phyloP scores from a whole-genome alignment of 179 eudicot genomes.

The Beta corolliflora region DNA sequence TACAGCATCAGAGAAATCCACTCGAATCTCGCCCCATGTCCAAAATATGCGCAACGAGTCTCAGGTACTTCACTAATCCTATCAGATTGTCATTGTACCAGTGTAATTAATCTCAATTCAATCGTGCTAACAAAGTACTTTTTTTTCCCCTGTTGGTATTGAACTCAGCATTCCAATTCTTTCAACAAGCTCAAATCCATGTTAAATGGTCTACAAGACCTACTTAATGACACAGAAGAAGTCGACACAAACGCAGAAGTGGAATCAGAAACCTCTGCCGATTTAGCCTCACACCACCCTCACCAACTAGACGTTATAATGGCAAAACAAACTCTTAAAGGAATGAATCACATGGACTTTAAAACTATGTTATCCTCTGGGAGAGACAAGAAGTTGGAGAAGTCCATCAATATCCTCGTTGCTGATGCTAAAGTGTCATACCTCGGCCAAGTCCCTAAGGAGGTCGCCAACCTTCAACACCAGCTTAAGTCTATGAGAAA shows the following conservation, averaged over 20 bases:
- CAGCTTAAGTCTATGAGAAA: constrained; percentile 28
- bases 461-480: constrained; percentile 20
- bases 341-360: constrained; percentile 26
- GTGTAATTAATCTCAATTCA: not conserved
- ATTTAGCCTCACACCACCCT: constrained; percentile 22
- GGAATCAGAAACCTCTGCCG: constrained; percentile 9
- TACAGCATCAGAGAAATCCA: not conserved
- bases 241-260: constrained; percentile 5
- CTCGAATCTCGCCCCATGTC: not conserved
- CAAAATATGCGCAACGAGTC: constrained; percentile 3
- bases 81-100: not conserved
- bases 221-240: constrained; percentile 27
- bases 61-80: not conserved
- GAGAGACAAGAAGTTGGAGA: constrained; percentile 33
- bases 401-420: constrained; percentile 34
- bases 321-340: constrained; percentile 44
- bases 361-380: constrained; percentile 24
- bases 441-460: constrained; percentile 2
- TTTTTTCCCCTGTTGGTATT: not conserved
- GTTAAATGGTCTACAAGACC: constrained; percentile 31
- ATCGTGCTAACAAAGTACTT: not conserved
- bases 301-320: constrained; percentile 41
- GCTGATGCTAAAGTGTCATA: constrained; percentile 27
- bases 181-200: constrained; percentile 41
- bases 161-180: constrained; percentile 29